Percentiles rank a stretch among this genome's conserved stretches.
phyloP scores from a whole-genome alignment of 768 basidiomycete species.

The Suillus clintonianus region DNA sequence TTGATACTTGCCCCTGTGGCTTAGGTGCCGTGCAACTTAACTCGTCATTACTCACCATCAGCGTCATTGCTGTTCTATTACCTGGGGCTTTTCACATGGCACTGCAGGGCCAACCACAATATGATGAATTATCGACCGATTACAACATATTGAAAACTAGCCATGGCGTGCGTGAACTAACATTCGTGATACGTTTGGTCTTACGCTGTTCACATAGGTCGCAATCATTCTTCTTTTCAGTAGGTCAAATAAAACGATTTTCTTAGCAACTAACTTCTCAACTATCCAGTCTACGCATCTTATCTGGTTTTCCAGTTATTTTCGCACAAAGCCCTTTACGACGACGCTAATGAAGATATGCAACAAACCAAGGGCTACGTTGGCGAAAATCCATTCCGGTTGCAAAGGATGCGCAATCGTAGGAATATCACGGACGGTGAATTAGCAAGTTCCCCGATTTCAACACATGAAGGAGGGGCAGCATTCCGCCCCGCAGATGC shows the following conservation, averaged over 20 bases:
- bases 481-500: neutral
- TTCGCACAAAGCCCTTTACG: conserved; percentile 78
- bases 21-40: conserved; percentile 73
- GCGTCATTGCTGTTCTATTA: conserved; percentile 76
- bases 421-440: neutral
- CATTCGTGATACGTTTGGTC: neutral
- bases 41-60: conserved; percentile 71
- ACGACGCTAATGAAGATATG: conserved; percentile 43
- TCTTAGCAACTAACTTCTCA: neutral
- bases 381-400: conserved; percentile 38
- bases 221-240: conserved; percentile 78
- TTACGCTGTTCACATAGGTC: conserved; percentile 43
- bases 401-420: neutral
- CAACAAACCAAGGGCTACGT: conserved; percentile 41
- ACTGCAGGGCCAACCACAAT: conserved; percentile 29
- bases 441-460: neutral
- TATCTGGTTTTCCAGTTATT: conserved; percentile 81
- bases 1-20: neutral
- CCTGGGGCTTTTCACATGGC: conserved; percentile 79
- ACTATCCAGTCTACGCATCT: conserved; percentile 57
- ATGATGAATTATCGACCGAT: conserved; percentile 22
- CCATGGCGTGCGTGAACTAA: conserved; percentile 57
- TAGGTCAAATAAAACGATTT: conserved; percentile 35
- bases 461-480: neutral
- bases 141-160: conserved; percentile 72